phyloP scores from a whole-genome alignment of 257 asterid genomes.

The Salvia hispanica region DNA sequence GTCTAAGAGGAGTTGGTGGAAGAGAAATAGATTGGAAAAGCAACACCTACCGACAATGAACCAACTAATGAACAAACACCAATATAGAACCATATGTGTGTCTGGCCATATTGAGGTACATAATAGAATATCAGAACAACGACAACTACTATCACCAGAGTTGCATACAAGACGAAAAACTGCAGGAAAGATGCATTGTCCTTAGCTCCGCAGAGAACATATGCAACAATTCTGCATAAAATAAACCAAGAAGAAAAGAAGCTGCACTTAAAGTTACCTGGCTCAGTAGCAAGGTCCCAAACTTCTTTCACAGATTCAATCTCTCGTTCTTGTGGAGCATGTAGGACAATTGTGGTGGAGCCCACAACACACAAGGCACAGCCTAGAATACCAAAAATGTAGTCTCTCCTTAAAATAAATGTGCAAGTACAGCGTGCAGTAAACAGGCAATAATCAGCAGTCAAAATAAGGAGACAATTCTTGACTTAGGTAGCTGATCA shows the following conservation, averaged over 20 bases:
- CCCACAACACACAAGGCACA: conserved; percentile 98
- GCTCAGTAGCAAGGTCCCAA: conserved; percentile 96
- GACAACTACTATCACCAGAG: conserved; percentile 52
- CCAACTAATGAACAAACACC: conserved; percentile 82
- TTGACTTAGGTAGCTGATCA: conserved; percentile 34
- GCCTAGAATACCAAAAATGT: conserved; percentile 90
- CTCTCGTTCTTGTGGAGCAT: conserved; percentile 95
- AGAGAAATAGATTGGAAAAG: neutral
- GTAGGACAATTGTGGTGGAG: conserved; percentile 90
- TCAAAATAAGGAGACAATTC: conserved; percentile 27
- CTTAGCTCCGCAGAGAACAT: conserved; percentile 30
- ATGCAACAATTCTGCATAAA: conserved; percentile 19
- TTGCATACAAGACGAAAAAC: conserved; percentile 69
- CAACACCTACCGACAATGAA: conserved; percentile 81
- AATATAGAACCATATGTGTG: conserved; percentile 71
- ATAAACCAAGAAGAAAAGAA: conserved; percentile 1
- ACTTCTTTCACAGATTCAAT: conserved; percentile 91
- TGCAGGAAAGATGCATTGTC: conserved; percentile 41
- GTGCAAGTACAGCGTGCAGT: conserved; percentile 92
- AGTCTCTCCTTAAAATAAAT: conserved; percentile 78
- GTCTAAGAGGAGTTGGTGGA: neutral
- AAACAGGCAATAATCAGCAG: conserved; percentile 39
- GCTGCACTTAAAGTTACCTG: conserved; percentile 53
- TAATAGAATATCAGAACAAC: conserved; percentile 56
- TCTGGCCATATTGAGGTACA: conserved; percentile 77